Conservation (phyloP, 164 flowering plant genomes). For the Annona cherimola region DNA sequence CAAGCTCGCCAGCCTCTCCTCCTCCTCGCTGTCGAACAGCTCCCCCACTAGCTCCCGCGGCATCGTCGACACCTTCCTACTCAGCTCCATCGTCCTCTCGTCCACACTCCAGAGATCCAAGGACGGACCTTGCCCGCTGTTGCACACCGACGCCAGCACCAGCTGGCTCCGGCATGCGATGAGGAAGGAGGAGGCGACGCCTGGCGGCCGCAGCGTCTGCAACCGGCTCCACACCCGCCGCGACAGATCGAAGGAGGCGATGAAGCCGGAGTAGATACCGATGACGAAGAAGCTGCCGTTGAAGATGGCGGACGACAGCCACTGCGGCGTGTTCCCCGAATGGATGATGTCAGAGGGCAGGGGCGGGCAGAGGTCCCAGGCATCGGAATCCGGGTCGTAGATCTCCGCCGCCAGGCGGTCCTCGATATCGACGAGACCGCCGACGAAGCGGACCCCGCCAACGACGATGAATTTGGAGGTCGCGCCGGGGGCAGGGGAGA, state of each 20-base stretch:
- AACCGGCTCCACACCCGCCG: conserved; percentile 49
- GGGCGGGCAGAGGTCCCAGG: conserved; percentile 60
- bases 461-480: conserved; percentile 42
- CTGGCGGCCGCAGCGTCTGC: conserved; percentile 52
- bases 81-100: conserved; percentile 49
- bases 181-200: conserved; percentile 52
- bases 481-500: conserved; percentile 9
- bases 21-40: conserved; percentile 51
- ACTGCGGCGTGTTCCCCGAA: conserved; percentile 40
- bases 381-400: conserved; percentile 34
- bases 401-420: conserved; percentile 57
- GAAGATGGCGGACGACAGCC: conserved; percentile 48
- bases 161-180: conserved; percentile 36
- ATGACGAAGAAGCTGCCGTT: conserved; percentile 43
- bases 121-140: conserved; percentile 27
- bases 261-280: conserved; percentile 40
- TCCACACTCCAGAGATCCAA: conserved; percentile 54
- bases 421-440: conserved; percentile 56
- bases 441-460: conserved; percentile 54
- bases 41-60: conserved; percentile 44
- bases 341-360: conserved; percentile 51
- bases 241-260: conserved; percentile 45
- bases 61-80: conserved; percentile 48
- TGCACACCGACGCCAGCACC: conserved; percentile 58
- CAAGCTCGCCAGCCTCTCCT: conserved; percentile 55